Conservation (phyloP, 805 yeast genomes). For the Candida awuae region DNA sequence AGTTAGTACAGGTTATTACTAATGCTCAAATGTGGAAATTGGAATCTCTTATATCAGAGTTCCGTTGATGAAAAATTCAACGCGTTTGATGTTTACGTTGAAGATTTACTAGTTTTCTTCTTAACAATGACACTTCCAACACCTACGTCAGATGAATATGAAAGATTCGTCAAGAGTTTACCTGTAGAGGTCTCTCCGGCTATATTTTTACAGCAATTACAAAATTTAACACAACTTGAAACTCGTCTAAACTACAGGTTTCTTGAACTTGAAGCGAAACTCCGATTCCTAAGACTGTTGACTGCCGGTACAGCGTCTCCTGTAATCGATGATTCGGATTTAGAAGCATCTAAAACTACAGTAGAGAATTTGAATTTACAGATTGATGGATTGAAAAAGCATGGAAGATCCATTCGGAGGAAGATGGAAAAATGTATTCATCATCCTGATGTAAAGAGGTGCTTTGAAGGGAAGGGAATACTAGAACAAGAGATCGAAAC, state of each 20-base stretch:
- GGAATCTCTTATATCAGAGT: no score
- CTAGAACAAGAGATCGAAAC: constrained; percentile 27
- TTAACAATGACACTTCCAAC: not conserved
- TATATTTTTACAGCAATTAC: constrained; percentile 5
- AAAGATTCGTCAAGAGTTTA: constrained; percentile 4
- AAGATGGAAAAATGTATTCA: constrained; percentile 13
- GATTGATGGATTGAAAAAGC: constrained; percentile 16
- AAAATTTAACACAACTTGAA: constrained; percentile 7
- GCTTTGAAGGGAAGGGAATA: constrained; percentile 12
- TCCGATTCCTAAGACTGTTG: constrained; percentile 50
- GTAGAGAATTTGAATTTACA: constrained; percentile 13
- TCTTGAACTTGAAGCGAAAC: constrained; percentile 65
- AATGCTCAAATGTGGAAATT: no score
- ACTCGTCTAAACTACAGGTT: constrained; percentile 52
- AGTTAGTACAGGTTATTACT: no score
- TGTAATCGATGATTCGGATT: constrained; percentile 16
- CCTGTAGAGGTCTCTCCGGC: constrained; percentile 2
- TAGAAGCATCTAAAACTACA: constrained; percentile 13
- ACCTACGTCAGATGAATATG: constrained; percentile 12
- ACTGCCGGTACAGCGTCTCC: constrained; percentile 28
- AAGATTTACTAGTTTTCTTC: no score
- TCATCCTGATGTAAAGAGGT: constrained; percentile 13
- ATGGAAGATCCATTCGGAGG: constrained; percentile 9
- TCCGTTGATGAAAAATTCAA: no score
- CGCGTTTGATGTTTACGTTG: no score